Evolutionary conservation across 768 basidiomycete genomes (phyloP).

Genomic region (Termitomyces sp.): DNA sequence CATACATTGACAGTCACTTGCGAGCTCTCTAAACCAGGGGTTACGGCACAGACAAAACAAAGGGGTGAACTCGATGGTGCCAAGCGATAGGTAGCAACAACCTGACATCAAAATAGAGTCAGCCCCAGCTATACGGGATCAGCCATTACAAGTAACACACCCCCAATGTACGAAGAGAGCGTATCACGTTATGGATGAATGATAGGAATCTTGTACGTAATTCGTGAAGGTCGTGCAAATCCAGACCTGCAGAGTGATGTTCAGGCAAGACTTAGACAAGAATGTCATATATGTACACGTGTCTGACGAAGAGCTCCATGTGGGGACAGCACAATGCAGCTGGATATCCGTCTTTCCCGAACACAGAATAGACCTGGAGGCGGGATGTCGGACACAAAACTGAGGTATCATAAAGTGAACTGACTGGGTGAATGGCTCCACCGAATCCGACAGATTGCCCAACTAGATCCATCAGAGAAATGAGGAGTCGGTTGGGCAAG

Average conservation of each 20-base stretch:
- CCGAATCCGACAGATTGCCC: slow-evolving; percentile 50
- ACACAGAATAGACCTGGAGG: slow-evolving; percentile 41
- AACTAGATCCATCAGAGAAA: slow-evolving; percentile 30
- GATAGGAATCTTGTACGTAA: slow-evolving; percentile 56
- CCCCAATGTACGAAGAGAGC: slow-evolving; percentile 55
- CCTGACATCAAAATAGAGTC: slow-evolving; percentile 29
- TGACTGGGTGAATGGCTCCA: slow-evolving; percentile 60
- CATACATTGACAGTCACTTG: slow-evolving; percentile 40
- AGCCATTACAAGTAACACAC: slow-evolving; percentile 32
- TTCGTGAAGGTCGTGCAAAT: slow-evolving; percentile 68
- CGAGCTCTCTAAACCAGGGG: slow-evolving; percentile 37
- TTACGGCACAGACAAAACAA: slow-evolving; percentile 55
- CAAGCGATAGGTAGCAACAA: slow-evolving; percentile 59
- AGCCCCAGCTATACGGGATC: background rate
- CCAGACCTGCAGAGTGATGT: slow-evolving; percentile 37
- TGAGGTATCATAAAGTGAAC: slow-evolving; percentile 13
- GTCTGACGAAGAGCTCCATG: slow-evolving; percentile 56
- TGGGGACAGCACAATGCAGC: slow-evolving; percentile 65
- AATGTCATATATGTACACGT: slow-evolving; percentile 42
- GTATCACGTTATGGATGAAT: slow-evolving; percentile 62
- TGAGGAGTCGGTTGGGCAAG: background rate
- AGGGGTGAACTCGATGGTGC: slow-evolving; percentile 57
- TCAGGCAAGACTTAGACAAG: background rate
- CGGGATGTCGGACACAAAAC: background rate
- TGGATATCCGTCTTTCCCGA: slow-evolving; percentile 46